Base-by-base conservation (phyloP, 2,329 filamentous ascomycete species). In the Fusarium anguioides region DNA sequence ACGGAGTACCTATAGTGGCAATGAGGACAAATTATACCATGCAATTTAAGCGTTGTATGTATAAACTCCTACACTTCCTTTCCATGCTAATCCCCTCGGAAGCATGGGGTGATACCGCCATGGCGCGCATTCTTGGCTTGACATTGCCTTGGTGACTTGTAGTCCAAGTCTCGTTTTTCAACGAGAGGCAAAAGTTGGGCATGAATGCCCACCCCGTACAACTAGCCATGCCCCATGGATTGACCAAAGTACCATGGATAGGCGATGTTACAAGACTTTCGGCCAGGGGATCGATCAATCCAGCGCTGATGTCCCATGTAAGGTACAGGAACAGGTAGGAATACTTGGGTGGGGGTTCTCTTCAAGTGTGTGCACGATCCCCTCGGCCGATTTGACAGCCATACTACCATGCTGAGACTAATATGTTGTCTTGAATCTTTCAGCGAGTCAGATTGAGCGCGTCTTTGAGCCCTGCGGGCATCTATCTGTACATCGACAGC, bases 391-490 rank as follows among this genome's bases (percentile, higher is more conserved):
- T 68, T 70, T 66, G 64, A 66, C 45, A 55, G 39, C 52, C 39
- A 51, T 53, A 52, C 55, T 46, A 37, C 52, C 39, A 51, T 53
- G 55, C 55, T 46, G 53, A 64, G 45, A 46, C 51, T 60, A 59
- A 60, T 50, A 54, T 59, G 62, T 51, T 46, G 53, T 44, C 46
- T 60, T 64, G 26, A 46, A 56, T 60, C 46, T 55, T 61, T 51
- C 54, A 64, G 71, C 67, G 69, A 73, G 67, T 69, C 57, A 72
- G 64, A 73, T 71, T 48, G 49, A 72, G 71, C 71, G 71, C 69
- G 72, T 54, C 49, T 68, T 73, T 73, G 67, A 73, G 60, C 39
- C 59, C 50, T 8, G 60, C 33, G 23, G 60, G 57, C 52, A 46
- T 48, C 54, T 31, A 15, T 37, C 42, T 68, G 48, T 42, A 65